A percentile compares a stretch with the other conserved stretches of the same genome.
phyloP scores from a whole-genome alignment of 2,329 filamentous ascomycete species.

The Colletotrichum orbiculare region DNA sequence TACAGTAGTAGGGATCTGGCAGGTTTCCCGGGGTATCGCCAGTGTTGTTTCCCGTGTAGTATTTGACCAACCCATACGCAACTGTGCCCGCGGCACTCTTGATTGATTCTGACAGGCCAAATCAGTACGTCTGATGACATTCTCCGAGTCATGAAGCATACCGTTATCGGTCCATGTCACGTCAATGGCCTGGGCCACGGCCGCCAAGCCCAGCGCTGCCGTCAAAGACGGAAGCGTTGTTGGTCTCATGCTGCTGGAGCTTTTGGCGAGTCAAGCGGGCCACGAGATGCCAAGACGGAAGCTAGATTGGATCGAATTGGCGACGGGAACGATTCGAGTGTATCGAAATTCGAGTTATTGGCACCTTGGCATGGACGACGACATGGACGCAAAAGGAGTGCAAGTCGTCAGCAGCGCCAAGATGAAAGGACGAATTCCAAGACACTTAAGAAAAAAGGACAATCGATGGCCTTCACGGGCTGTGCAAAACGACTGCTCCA shows the following conservation, averaged over 20 bases:
- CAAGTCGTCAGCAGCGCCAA: background rate
- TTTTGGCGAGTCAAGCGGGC: background rate
- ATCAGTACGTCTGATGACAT: background rate
- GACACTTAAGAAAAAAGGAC: conserved; percentile 6
- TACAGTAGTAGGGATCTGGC: conserved; percentile 65
- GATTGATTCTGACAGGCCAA: conserved; percentile 42
- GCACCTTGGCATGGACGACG: conserved; percentile 21
- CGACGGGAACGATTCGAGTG: background rate
- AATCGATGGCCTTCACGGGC: conserved; percentile 8
- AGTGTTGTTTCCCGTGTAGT: conserved; percentile 65
- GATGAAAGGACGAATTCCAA: background rate
- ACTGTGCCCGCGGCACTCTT: conserved; percentile 50
- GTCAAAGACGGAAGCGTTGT: conserved; percentile 3
- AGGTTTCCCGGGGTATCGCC: conserved; percentile 68
- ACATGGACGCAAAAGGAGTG: conserved; percentile 2
- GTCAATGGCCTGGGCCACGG: conserved; percentile 15
- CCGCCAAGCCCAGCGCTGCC: conserved; percentile 11
- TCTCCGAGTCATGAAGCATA: background rate
- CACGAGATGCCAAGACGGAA: background rate
- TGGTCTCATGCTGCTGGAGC: conserved; percentile 13
- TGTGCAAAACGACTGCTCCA: conserved; percentile 29
- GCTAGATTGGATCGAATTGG: background rate
- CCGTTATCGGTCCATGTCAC: conserved; percentile 22
- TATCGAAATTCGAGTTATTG: conserved; percentile 1
- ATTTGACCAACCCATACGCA: conserved; percentile 50